Base-by-base conservation (phyloP, 495 filamentous ascomycete genomes). In the Schizothecium vesticola region DNA sequence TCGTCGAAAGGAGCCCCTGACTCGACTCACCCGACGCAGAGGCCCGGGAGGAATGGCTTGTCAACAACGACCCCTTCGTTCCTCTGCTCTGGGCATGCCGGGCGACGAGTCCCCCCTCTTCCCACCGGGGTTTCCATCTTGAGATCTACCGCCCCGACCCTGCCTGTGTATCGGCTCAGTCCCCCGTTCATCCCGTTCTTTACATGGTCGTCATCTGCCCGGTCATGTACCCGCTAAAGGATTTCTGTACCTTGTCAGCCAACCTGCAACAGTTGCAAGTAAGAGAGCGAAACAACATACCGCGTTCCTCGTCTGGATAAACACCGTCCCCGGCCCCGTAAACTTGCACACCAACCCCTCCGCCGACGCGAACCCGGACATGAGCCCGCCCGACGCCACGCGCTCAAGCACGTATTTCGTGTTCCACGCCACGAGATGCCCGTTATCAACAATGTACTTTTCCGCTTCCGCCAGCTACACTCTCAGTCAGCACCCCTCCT, bases 401-500 rank as follows among this genome's bases (percentile, higher is more conserved):
- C 96, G 90, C 79, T 97, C 92, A 59, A 98, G 87, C 12, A 89
- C 81, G 74, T 98, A 99, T 69, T 96, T 91, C 77, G 92, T 94
- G 74, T 97, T 97, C 95, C 95, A 99, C 5, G 95, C 96, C 1
- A 99, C 94, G 7, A 99, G 82, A 70, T 99, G 93, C 11, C 94
- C 94, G 73, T 99, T 99, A 73, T 99, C 94, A 63, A 99, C 88
- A 66, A 93, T 91, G 77, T 97, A 99, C 65, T 87, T 87, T 74
- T 98, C 94, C 3, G 88, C 88, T 8, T 90, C 87, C 31, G 79
- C 82, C 24, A 97, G 84, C 89, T 95, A 67, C 24, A 64, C 16
- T 2, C 31, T 67, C 21, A 33, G 13, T 51, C 7, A 21, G 21
- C 29, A 12, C 25, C 19, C 23, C 5, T 2, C 8, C 26, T 6